These are phyloP conservation scores for Melanogaster broomeanus DNA, from an alignment of 768 basidiomycete genomes.

Conservation along the genomic window DNA sequence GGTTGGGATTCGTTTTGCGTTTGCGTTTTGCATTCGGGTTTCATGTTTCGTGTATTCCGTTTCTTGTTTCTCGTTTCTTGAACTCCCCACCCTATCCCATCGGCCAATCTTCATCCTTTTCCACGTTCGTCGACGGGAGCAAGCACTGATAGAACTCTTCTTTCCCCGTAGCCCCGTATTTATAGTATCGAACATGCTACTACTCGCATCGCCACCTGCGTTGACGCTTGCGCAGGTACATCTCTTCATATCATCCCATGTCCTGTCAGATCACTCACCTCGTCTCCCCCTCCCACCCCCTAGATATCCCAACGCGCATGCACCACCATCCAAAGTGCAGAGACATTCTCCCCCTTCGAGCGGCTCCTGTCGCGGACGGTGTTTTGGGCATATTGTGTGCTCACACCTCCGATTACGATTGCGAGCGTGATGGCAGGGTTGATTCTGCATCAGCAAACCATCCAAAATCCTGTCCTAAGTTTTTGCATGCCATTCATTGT, in stretches of 20 bases:
- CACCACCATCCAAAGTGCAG: background rate
- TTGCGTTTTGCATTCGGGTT: too few relatives aligned
- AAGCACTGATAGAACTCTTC: background rate
- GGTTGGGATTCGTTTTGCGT: too few relatives aligned
- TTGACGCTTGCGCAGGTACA: constrained; percentile 61
- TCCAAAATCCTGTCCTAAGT: too few relatives aligned
- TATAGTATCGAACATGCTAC: constrained; percentile 78
- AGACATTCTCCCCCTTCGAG: constrained; percentile 57
- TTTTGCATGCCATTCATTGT: too few relatives aligned
- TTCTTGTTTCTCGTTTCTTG: too few relatives aligned
- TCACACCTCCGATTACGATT: constrained; percentile 86
- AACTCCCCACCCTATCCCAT: too few relatives aligned
- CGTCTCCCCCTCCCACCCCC: too few relatives aligned
- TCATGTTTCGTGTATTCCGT: background rate
- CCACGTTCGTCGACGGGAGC: too few relatives aligned
- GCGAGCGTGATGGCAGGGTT: constrained; percentile 76
- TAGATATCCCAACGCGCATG: constrained; percentile 25
- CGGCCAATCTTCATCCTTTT: too few relatives aligned
- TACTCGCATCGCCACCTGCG: constrained; percentile 84
- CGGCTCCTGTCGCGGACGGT: constrained; percentile 88
- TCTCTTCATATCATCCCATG: background rate
- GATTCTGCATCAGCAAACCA: too few relatives aligned
- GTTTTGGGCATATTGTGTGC: constrained; percentile 88
- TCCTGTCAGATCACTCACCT: constrained; percentile 18
- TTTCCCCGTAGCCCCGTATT: constrained; percentile 69